Percentiles rank a stretch among this genome's conserved stretches.
phyloP scores from a whole-genome alignment of 2,329 filamentous ascomycete genomes.

The Ascochyta clinopodiicola region DNA sequence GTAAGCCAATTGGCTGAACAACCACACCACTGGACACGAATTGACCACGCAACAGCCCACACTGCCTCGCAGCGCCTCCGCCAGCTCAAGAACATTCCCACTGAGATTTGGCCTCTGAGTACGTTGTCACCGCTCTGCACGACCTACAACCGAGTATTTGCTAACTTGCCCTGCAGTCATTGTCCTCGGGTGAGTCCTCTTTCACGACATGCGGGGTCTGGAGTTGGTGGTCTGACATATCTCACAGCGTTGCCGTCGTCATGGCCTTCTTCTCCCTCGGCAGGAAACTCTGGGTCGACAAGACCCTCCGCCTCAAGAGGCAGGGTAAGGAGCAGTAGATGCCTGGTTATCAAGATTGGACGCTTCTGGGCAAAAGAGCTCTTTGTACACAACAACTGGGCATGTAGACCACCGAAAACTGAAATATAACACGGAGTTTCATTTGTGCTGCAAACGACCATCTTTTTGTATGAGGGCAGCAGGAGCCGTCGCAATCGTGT shows the following conservation, averaged over 20 bases:
- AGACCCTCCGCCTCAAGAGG: conserved; percentile 86
- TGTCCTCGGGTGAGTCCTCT: conserved; percentile 76
- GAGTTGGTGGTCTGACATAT: conserved; percentile 33
- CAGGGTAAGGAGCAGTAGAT: conserved; percentile 56
- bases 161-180: conserved; percentile 64
- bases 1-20: conserved; percentile 53
- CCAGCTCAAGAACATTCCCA: conserved; percentile 85
- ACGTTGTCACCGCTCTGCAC: conserved; percentile 51
- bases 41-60: conserved; percentile 69
- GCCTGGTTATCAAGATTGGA: conserved; percentile 6
- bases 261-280: conserved; percentile 82
- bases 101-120: conserved; percentile 95
- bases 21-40: conserved; percentile 16
- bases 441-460: conserved; percentile 23
- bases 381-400: conserved; percentile 33
- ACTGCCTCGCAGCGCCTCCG: conserved; percentile 95
- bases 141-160: conserved; percentile 3
- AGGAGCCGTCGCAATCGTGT: not conserved
- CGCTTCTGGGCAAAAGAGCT: conserved; percentile 21
- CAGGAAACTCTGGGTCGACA: conserved; percentile 86
- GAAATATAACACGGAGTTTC: conserved; percentile 36
- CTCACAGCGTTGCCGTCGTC: conserved; percentile 68
- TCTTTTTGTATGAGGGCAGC: not conserved
- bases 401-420: conserved; percentile 21
- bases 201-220: conserved; percentile 17